A percentile compares a stretch with the other conserved stretches of the same genome.
Evolutionary conservation across 2,329 filamentous ascomycete genomes (phyloP).

Genomic region (Colletotrichum sp.): DNA sequence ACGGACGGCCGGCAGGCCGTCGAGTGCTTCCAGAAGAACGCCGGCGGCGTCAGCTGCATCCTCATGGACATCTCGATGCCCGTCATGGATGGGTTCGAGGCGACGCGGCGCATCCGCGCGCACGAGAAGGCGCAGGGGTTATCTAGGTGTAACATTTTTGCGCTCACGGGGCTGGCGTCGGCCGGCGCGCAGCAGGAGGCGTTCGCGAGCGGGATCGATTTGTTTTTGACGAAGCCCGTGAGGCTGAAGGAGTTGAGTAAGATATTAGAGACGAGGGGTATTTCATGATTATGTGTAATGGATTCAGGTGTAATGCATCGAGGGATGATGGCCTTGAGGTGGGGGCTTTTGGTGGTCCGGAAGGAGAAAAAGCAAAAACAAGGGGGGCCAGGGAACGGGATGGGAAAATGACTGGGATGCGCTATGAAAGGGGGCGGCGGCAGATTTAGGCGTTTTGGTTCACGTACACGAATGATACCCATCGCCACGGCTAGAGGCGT

Average conservation of each 20-base stretch:
- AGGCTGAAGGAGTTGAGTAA: slow-evolving; percentile 41
- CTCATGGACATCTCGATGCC: slow-evolving; percentile 63
- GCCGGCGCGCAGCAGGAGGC: slow-evolving; percentile 56
- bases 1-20: slow-evolving; percentile 38
- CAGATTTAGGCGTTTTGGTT: not conserved
- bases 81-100: slow-evolving; percentile 57
- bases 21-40: slow-evolving; percentile 27
- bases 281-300: not conserved
- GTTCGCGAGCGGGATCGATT: slow-evolving; percentile 55
- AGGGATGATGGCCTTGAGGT: not conserved
- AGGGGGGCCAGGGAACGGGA: fast-evolving
- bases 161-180: slow-evolving; percentile 57
- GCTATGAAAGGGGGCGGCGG: not conserved
- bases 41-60: slow-evolving; percentile 30
- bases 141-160: slow-evolving; percentile 50
- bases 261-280: not conserved
- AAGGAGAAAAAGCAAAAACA: not conserved
- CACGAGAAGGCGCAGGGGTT: slow-evolving; percentile 48
- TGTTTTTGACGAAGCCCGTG: slow-evolving; percentile 61
- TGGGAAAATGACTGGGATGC: not conserved
- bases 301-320: not conserved
- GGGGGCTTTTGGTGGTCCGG: no score
- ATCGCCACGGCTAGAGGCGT: not conserved
- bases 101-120: slow-evolving; percentile 53
- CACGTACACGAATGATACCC: not conserved